These are phyloP conservation scores for Rosa hybrid DNA, from an alignment of 331 rosid genomes.

Conservation along the genomic window DNA sequence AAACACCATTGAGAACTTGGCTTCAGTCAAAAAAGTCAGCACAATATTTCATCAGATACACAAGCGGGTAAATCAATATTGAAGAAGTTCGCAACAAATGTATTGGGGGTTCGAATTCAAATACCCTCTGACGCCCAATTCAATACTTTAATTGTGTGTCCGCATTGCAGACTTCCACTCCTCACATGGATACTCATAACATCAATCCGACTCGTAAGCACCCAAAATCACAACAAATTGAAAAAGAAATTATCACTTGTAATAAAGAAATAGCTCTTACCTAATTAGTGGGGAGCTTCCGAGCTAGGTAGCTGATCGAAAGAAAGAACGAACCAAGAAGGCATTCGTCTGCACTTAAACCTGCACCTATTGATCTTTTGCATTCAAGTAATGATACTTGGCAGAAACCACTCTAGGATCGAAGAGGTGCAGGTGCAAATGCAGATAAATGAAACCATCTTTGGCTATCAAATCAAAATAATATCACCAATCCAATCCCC, in stretches of 20 bases:
- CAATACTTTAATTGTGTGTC: neutral
- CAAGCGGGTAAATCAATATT: neutral
- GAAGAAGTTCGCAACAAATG: neutral
- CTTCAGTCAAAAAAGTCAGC: neutral
- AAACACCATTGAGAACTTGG: neutral
- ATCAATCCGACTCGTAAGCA: neutral
- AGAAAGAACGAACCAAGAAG: slow-evolving; percentile 13
- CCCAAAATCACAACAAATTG: neutral
- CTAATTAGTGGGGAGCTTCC: neutral
- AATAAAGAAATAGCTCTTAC: neutral
- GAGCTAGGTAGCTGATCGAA: neutral
- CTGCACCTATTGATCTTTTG: slow-evolving; percentile 19
- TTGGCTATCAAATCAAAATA: slow-evolving; percentile 8
- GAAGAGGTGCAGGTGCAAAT: slow-evolving; percentile 56
- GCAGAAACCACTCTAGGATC: neutral
- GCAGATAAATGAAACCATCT: slow-evolving; percentile 44
- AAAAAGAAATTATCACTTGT: neutral
- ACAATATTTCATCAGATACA: neutral
- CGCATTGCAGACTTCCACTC: neutral
- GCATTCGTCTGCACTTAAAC: slow-evolving; percentile 20
- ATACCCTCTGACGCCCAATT: neutral
- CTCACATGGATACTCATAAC: no score
- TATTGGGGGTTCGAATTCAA: neutral
- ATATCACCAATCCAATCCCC: neutral
- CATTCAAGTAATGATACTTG: neutral